Percentiles rank a stretch among this genome's conserved stretches.
phyloP scores from a whole-genome alignment of 2,329 filamentous ascomycete species.

The Ampelomyces quisqualis region DNA sequence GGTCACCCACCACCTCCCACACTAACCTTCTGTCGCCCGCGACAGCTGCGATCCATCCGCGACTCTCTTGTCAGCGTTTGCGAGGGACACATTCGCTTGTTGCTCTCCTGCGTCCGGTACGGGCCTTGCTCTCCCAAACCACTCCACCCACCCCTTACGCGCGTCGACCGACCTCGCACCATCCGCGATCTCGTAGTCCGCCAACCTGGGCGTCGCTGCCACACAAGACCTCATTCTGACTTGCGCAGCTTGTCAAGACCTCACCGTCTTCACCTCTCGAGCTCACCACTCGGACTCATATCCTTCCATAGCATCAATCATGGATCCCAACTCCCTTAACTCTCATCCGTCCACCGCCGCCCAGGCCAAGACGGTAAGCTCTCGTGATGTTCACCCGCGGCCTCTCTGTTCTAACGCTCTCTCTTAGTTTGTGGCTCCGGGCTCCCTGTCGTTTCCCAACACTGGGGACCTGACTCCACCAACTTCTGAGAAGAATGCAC shows the following conservation, averaged over 20 bases:
- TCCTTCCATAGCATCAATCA: slow-evolving; percentile 53
- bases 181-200: slow-evolving; percentile 35
- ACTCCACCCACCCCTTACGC: slow-evolving; percentile 16
- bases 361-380: slow-evolving; percentile 75
- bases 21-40: slow-evolving; percentile 29
- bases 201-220: slow-evolving; percentile 32
- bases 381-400: slow-evolving; percentile 22
- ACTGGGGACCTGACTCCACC: slow-evolving; percentile 79
- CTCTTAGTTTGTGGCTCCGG: slow-evolving; percentile 71
- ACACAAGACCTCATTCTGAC: slow-evolving; percentile 36
- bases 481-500: slow-evolving; percentile 67
- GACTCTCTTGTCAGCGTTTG: slow-evolving; percentile 50
- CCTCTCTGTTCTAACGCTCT: slow-evolving; percentile 24
- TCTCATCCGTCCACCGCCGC: slow-evolving; percentile 88
- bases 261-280: slow-evolving; percentile 30
- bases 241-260: slow-evolving; percentile 38
- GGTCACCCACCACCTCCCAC: slow-evolving; percentile 29
- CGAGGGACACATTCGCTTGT: slow-evolving; percentile 98
- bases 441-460: slow-evolving; percentile 88
- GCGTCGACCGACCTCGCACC: slow-evolving; percentile 38
- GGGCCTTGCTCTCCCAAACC: slow-evolving; percentile 31
- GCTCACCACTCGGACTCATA: slow-evolving; percentile 30
- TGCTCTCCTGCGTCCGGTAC: slow-evolving; percentile 78
- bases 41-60: slow-evolving; percentile 30
- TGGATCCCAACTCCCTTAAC: slow-evolving; percentile 74